phyloP scores from a whole-genome alignment of 2,329 filamentous ascomycete species.

The Apiospora hydei region DNA sequence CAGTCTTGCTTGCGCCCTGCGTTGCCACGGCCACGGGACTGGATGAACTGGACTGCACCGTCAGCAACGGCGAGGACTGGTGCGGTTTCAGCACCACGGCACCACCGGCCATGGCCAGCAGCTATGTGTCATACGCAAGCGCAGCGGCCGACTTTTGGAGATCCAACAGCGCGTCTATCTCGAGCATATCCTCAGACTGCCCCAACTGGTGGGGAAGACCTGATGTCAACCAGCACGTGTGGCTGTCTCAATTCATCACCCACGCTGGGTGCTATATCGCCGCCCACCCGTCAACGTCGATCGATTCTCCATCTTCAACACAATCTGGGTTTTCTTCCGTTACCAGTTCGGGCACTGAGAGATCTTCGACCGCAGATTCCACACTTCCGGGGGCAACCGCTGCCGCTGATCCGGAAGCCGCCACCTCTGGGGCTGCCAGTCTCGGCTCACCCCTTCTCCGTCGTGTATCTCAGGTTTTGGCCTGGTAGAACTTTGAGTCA shows the following conservation, averaged over 20 bases:
- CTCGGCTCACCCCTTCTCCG: not conserved
- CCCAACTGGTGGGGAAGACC: not conserved
- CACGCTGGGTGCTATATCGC: not conserved
- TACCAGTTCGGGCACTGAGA: not conserved
- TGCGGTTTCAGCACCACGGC: not conserved
- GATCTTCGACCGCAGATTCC: not conserved
- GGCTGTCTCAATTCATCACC: not conserved
- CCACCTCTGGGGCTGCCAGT: not conserved
- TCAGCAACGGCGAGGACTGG: not conserved
- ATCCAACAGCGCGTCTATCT: not conserved
- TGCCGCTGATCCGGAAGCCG: not conserved
- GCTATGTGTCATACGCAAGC: not conserved
- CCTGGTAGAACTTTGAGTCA: not conserved
- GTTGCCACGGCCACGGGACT: not conserved
- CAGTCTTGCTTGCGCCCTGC: not conserved
- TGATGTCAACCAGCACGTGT: not conserved
- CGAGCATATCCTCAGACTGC: not conserved
- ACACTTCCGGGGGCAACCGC: not conserved
- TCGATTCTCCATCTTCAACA: not conserved
- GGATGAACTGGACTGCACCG: not conserved
- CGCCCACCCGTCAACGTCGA: not conserved
- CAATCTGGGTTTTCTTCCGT: not conserved
- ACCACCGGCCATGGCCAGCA: not conserved
- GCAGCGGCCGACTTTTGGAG: not conserved
- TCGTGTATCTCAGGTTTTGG: not conserved